Evolutionary conservation across 345 rosid genomes (phyloP).

Genomic region (Pugionium dolabratum): DNA sequence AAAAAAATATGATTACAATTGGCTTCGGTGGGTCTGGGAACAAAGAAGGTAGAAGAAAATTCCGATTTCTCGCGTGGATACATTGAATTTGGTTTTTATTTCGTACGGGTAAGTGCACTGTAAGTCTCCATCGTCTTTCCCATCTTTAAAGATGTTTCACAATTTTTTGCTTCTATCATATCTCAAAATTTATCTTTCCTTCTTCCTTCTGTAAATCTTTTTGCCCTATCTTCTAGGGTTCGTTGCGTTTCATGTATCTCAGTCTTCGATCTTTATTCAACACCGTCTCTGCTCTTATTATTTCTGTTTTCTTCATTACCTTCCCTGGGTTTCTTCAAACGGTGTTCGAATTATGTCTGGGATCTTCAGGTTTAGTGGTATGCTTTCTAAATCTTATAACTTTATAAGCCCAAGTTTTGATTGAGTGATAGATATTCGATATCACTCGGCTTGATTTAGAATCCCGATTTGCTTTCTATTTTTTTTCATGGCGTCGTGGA

Average conservation of each 20-base stretch:
- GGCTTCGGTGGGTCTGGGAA: constrained; percentile 34
- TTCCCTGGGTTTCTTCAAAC: constrained; percentile 45
- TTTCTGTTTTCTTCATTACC: constrained; percentile 27
- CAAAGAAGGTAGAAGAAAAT: constrained; percentile 50
- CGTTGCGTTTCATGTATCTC: constrained; percentile 55
- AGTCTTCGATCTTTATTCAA: constrained; percentile 25
- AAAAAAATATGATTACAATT: constrained; percentile 24
- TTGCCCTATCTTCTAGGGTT: constrained; percentile 92
- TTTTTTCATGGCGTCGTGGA: neutral
- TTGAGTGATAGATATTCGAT: constrained; percentile 3
- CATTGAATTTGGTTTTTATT: constrained; percentile 58
- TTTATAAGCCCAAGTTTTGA: neutral
- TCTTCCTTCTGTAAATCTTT: constrained; percentile 41
- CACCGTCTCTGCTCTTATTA: constrained; percentile 21
- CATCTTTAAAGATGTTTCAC: constrained; percentile 33
- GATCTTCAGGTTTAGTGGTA: constrained; percentile 71
- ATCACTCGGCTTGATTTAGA: constrained; percentile 3
- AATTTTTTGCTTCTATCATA: constrained; percentile 1
- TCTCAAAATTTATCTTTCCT: constrained; percentile 1
- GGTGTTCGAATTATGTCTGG: constrained; percentile 70
- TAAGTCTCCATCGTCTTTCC: constrained; percentile 20
- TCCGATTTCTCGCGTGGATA: constrained; percentile 50
- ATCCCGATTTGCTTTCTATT: constrained; percentile 10
- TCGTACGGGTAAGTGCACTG: constrained; percentile 21
- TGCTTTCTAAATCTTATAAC: constrained; percentile 8